Evolutionary conservation across 441 rosid genomes (phyloP).

Genomic region (Mallotus repandus): DNA sequence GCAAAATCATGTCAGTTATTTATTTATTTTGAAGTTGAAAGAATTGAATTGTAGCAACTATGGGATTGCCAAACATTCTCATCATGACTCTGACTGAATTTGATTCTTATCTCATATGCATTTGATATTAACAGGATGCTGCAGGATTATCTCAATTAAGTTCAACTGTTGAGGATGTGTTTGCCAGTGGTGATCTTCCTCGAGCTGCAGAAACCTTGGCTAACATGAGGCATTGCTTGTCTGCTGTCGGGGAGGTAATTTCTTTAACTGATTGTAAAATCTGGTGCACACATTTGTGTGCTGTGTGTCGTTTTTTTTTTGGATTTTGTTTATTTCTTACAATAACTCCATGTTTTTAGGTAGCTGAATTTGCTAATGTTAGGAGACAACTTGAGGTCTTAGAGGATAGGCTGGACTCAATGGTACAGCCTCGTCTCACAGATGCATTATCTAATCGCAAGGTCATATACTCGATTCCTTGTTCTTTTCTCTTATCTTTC

Average conservation of each 20-base stretch:
- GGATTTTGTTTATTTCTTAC: background rate
- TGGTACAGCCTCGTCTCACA: conserved; percentile 97
- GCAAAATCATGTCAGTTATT: background rate
- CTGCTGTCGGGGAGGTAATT: conserved; percentile 96
- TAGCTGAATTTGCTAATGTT: conserved; percentile 97
- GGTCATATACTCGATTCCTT: conserved; percentile 39
- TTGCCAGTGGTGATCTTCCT: conserved; percentile 97
- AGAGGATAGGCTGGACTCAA: conserved; percentile 88
- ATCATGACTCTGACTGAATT: background rate
- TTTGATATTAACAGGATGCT: conserved; percentile 63
- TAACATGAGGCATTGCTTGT: conserved; percentile 96
- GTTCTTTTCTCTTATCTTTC: conserved; percentile 4
- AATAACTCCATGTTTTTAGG: conserved; percentile 42
- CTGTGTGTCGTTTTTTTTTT: background rate
- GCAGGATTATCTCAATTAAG: conserved; percentile 95
- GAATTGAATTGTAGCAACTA: no score
- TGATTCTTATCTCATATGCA: background rate
- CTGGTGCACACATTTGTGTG: conserved; percentile 13
- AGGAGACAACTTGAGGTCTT: conserved; percentile 92
- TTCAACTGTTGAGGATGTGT: conserved; percentile 98
- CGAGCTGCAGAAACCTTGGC: conserved; percentile 99
- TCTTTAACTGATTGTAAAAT: background rate
- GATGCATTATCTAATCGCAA: conserved; percentile 92
- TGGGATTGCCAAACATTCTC: background rate
- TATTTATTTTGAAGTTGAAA: no score